Evolutionary conservation across 169 alveolate species (phyloP).

Genomic region (Babesia sp.): DNA sequence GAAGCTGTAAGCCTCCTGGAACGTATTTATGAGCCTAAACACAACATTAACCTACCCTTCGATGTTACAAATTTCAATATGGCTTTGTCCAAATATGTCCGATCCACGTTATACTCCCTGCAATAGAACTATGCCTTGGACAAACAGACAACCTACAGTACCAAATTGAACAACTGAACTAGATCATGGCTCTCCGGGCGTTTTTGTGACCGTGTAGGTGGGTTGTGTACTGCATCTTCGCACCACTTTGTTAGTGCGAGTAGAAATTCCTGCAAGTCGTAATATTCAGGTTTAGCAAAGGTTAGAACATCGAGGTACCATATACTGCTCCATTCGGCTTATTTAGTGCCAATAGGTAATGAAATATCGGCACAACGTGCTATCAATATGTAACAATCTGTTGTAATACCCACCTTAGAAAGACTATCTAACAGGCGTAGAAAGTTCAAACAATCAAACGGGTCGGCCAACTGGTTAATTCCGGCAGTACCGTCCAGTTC

Average conservation of each 20-base stretch:
- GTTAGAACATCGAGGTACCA: too few species aligned
- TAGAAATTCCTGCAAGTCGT: slow-evolving; percentile 62
- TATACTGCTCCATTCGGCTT: too few species aligned
- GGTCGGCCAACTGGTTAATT: slow-evolving; percentile 72
- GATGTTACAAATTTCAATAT: slow-evolving; percentile 65
- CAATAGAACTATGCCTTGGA: background rate
- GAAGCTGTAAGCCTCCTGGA: slow-evolving; percentile 53
- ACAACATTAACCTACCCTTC: slow-evolving; percentile 24
- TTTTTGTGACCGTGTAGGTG: slow-evolving; percentile 74
- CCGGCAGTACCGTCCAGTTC: slow-evolving; percentile 63
- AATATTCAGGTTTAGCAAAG: too few species aligned
- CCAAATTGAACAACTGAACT: slow-evolving; percentile 67
- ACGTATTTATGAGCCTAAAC: background rate
- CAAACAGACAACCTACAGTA: slow-evolving; percentile 39
- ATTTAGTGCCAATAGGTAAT: too few species aligned
- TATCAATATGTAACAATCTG: too few species aligned
- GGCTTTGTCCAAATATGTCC: slow-evolving; percentile 59
- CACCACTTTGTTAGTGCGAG: slow-evolving; percentile 78
- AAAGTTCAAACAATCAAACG: slow-evolving; percentile 73
- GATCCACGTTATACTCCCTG: slow-evolving; percentile 62
- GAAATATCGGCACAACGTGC: too few species aligned
- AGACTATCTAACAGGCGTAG: slow-evolving; percentile 17
- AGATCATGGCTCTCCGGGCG: slow-evolving; percentile 74
- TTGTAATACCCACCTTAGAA: slow-evolving; percentile 46
- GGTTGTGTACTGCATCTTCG: slow-evolving; percentile 73